These are phyloP conservation scores for Fusarium humuli DNA, from an alignment of 2,329 filamentous ascomycete species.

Conservation along the genomic window DNA sequence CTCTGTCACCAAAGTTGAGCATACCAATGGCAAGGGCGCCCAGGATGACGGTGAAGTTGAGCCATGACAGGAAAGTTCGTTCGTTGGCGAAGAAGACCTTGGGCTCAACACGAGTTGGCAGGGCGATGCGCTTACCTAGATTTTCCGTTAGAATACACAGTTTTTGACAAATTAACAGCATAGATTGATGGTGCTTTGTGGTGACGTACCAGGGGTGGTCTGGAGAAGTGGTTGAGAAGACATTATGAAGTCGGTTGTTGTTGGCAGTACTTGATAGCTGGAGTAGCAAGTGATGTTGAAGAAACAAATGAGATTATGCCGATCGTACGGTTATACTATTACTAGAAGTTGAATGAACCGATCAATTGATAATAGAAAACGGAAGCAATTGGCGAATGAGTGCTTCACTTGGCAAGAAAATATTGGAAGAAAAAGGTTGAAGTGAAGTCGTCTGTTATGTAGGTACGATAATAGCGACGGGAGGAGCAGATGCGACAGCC, in stretches of 20 bases:
- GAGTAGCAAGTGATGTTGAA: conserved; percentile 5
- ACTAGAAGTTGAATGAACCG: neutral
- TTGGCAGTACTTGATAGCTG: conserved; percentile 2
- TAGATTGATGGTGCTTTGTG: conserved; percentile 48
- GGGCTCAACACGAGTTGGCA: conserved; percentile 96
- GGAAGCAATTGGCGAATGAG: conserved; percentile 13
- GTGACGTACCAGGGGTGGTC: conserved; percentile 81
- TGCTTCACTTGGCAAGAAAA: conserved; percentile 10
- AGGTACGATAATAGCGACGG: conserved; percentile 33
- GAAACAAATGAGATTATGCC: neutral
- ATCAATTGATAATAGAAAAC: conserved; percentile 12
- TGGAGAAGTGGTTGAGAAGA: conserved; percentile 97
- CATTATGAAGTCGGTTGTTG: conserved; percentile 66
- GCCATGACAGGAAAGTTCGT: conserved; percentile 98
- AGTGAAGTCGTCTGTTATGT: conserved; percentile 30
- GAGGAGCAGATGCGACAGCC: conserved; percentile 21
- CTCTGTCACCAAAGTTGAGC: conserved; percentile 95
- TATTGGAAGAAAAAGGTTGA: conserved; percentile 33
- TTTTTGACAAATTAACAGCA: neutral
- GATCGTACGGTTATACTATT: neutral
- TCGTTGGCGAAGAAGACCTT: conserved; percentile 99
- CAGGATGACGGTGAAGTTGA: conserved; percentile 99
- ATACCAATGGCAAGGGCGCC: conserved; percentile 96
- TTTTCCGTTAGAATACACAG: conserved; percentile 28
- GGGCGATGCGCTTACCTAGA: conserved; percentile 97